These are phyloP conservation scores for Cutaneotrichosporon dermatis DNA, from an alignment of 1,284 basidiomycete species.

Conservation along the genomic window DNA sequence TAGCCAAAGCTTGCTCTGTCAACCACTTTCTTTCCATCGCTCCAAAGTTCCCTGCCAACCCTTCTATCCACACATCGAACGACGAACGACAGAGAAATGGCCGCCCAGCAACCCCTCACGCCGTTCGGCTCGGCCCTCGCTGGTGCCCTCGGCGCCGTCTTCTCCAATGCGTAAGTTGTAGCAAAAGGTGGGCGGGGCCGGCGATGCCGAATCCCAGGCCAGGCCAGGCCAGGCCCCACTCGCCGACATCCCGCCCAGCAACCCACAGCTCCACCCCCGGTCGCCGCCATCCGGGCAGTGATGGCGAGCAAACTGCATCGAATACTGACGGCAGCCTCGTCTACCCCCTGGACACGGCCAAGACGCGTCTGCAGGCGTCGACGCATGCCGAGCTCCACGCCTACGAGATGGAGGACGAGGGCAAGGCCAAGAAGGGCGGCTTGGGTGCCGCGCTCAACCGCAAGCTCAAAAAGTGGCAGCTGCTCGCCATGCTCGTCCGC, in stretches of 20 bases:
- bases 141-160: slow-evolving; percentile 89
- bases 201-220: too few relatives aligned
- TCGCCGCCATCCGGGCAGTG: too few relatives aligned
- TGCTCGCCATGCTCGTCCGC: slow-evolving; percentile 62
- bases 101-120: slow-evolving; percentile 55
- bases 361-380: slow-evolving; percentile 87
- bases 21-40: background rate
- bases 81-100: background rate
- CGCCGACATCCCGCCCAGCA: too few relatives aligned
- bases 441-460: slow-evolving; percentile 8
- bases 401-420: slow-evolving; percentile 7
- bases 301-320: too few relatives aligned
- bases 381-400: slow-evolving; percentile 21
- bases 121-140: slow-evolving; percentile 90
- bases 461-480: slow-evolving; percentile 43
- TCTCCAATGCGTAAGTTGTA: slow-evolving; percentile 77
- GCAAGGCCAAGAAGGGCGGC: slow-evolving; percentile 38
- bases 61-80: background rate
- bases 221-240: too few relatives aligned
- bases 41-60: background rate
- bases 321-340: slow-evolving; percentile 60
- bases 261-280: too few relatives aligned
- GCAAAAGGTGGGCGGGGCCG: too few relatives aligned
- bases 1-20: too few relatives aligned
- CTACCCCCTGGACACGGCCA: slow-evolving; percentile 93